Evolutionary conservation across 345 rosid species (phyloP).

Genomic region (Xanthoceras sorbifolium): DNA sequence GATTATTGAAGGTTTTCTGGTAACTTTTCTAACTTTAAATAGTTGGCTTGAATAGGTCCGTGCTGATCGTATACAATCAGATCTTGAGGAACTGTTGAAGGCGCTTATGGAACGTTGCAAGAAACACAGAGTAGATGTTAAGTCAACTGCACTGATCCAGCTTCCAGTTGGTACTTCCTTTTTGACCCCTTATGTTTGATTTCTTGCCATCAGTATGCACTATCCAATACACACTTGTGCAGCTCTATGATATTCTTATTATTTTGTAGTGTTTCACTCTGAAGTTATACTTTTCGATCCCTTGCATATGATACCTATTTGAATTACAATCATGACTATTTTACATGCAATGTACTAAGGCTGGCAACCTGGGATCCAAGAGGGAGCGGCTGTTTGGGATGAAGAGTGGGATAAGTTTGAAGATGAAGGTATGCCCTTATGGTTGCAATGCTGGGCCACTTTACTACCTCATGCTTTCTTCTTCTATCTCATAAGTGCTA

Average conservation of each 20-base stretch:
- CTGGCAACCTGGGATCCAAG: conserved; percentile 98
- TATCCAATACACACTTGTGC: background rate
- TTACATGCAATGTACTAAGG: conserved; percentile 49
- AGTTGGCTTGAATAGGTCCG: conserved; percentile 64
- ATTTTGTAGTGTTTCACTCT: background rate
- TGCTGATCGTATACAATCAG: conserved; percentile 94
- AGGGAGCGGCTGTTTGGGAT: conserved; percentile 87
- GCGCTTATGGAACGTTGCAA: conserved; percentile 76
- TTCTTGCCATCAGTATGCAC: background rate
- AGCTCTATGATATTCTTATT: background rate
- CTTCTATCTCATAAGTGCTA: conserved; percentile 1
- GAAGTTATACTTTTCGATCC: background rate
- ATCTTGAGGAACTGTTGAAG: conserved; percentile 89
- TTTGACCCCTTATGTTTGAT: background rate
- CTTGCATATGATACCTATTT: background rate
- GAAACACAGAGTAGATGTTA: conserved; percentile 80
- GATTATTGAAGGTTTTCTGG: conserved; percentile 16
- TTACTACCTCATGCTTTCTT: conserved; percentile 10
- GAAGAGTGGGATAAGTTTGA: conserved; percentile 99
- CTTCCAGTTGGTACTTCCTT: conserved; percentile 76
- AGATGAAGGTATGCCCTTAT: conserved; percentile 78
- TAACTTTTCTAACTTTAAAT: conserved; percentile 12
- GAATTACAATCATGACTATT: conserved; percentile 12
- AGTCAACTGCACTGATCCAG: conserved; percentile 74
- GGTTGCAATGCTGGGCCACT: conserved; percentile 2